Evolutionary conservation across 129 eudicot genomes (phyloP), one percentile per base, ranked within the genome.

Genomic region (Arctium minus): DNA sequence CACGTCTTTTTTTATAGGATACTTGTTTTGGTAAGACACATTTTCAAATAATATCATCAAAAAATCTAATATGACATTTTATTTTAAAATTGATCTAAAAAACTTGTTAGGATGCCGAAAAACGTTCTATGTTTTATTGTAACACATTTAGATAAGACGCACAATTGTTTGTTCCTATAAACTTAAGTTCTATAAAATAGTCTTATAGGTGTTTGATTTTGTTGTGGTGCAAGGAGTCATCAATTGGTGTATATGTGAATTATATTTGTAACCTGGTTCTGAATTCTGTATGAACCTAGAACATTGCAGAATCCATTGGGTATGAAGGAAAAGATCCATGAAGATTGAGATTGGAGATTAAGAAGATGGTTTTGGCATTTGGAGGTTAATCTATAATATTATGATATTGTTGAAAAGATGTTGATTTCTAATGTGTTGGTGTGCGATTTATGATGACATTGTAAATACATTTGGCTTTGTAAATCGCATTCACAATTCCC

Each of bases 391-490:
- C 68, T 82, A 70, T 31, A 40, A 17, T 48, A 78, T 76, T 83
- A 60, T 60, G 68, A 60, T n/a, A 56, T 68, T 82, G 77, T 33
- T 32, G 76, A 82, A 65, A 73, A 40, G 70, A 10, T 67, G 71
- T 27, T 76, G 50, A 76, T 82, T 60, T 80, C 72, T 80, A 85
- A 78, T 44, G 30, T 72, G 68, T 62, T 70, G 65, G 80, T 30
- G 18, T 74, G 86, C 84, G 85, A 78, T 85, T 87, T 86, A 81
- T 36, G 76, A 42, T 84, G 90, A 84, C 88, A 65, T 30, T 88
- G 91, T 88, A 88, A 85, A 88, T 88, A 88, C 86, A 82, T 80
- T 85, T 82, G 90, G 88, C 76, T 62, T 88, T 85, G 91, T 88
- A 85, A 81, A 46, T 82, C 84, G 85, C 77, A 71, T 75, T 77